Base-by-base conservation (phyloP, 176 grass and related monocot genomes). In the Lolium rigidum region DNA sequence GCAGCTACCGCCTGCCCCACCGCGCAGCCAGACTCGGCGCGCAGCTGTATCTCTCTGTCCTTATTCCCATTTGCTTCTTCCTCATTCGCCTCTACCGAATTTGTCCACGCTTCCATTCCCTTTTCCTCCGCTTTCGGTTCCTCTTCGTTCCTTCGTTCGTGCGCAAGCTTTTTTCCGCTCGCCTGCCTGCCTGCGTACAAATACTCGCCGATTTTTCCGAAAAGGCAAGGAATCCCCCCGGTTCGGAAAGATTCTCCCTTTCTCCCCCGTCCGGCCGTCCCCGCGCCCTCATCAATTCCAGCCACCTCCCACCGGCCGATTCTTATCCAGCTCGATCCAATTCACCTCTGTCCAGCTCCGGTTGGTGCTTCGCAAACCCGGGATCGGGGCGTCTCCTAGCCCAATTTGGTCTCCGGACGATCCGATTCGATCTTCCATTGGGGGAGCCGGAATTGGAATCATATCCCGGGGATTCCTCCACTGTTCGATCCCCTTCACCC, bases 141-240 rank as follows among this genome's bases (percentile, higher is more conserved):
- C 18, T 16, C 47, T 20, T 43, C 7, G 54, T 83, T 76, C 70
- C 47, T 20, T 43, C 7, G 54, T 83, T 76, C 70, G 25, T 70
- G 63, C 72, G 63, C 43, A 49, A 84, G 74, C 43, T 20, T 63
- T 66, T 20, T 37, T 3, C 15, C 61, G 11, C 24, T 26, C 25
- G 31, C 57, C 35, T 61, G 55, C 39, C 68, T 87, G 31, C 57
- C 35, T 61, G 55, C 39, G 76, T 87, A 84, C 70, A 78, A 69
- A 72, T 83, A 48, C 59, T 6, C 28, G 52, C 41, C 57, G 78
- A 70, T 24, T 76, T 76, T 82, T 16, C 46, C 21, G 7, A 12
- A 11, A 43, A 15, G 20, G 56, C 7, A 67, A 70, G 54, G 74
- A 62, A 87, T 67, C 28, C 70, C 63, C 51, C 22, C 7, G 43